A percentile compares a stretch with the other conserved stretches of the same genome.
These are phyloP conservation scores for Pseudogymnoascus sp. DNA, from an alignment of 2,329 filamentous ascomycete genomes.

Conservation along the genomic window DNA sequence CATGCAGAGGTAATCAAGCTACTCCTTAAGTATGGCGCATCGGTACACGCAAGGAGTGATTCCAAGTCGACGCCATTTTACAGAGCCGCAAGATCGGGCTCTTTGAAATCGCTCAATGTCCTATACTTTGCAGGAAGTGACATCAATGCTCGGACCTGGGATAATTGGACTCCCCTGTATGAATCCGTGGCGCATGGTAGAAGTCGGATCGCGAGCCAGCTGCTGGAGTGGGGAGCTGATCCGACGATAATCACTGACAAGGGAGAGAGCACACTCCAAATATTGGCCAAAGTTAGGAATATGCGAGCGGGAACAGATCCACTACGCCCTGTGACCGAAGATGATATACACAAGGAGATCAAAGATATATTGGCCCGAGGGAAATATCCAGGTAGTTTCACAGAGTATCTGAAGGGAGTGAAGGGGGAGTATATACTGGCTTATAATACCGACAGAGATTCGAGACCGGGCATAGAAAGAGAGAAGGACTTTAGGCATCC, in stretches of 20 bases:
- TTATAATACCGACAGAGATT: background rate
- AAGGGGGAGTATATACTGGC: background rate
- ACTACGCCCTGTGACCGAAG: background rate
- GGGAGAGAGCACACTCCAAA: background rate
- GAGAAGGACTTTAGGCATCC: conserved; percentile 11
- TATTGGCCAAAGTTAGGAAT: conserved; percentile 4
- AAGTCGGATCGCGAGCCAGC: conserved; percentile 1
- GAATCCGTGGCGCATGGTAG: conserved; percentile 11
- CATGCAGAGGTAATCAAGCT: conserved; percentile 8
- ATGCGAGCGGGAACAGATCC: background rate
- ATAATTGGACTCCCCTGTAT: conserved; percentile 12
- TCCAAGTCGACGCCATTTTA: conserved; percentile 13
- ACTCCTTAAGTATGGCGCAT: conserved; percentile 11
- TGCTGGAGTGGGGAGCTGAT: conserved; percentile 13
- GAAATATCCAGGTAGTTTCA: background rate
- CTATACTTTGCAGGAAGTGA: background rate
- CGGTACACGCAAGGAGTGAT: background rate
- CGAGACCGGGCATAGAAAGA: conserved; percentile 10
- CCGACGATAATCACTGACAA: background rate
- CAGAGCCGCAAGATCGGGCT: conserved; percentile 13
- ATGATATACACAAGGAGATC: background rate
- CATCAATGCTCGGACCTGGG: conserved; percentile 10
- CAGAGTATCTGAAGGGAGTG: conserved; percentile 10
- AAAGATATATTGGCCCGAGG: background rate
- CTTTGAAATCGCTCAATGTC: background rate